Base-by-base conservation (phyloP, 805 yeast genomes). In the Suhomyces prunicola region DNA sequence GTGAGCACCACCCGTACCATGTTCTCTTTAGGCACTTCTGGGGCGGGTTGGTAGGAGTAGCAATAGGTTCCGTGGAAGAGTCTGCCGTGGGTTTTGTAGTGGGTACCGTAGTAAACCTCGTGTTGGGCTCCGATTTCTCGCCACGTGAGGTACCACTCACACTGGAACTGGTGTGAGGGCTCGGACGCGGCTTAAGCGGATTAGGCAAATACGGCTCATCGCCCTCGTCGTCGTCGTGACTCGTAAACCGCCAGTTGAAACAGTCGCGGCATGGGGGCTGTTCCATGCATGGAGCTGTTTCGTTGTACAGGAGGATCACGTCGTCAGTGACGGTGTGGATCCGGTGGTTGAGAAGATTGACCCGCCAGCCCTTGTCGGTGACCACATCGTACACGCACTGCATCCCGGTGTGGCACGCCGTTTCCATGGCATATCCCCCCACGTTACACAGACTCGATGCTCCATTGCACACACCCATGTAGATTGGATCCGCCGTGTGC, bases 361-460 rank as follows among this genome's bases (percentile, higher is more conserved):
- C 92, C 63, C 84, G 86, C 97, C 97, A 93, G 2, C 97, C 97
- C 57, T 80, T 73, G 60, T 94, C 98, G 3, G 80, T 79, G 10
- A 92, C 97, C 9, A 87, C 92, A 63, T 94, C 98, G 70, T 93
- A 94, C 27, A 86, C 79, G 68, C 98, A 94, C 50, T 83, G 83
- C 66, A 80, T 80, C 0, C 98, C 99, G 0, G 96, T 81, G 67
- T 94, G 99, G 66, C 99, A 94, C 46, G 86, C 86, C 0, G 97
- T 86, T 64, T 94, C 99, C 97, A 94, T 86, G 9, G 98, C 99
- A 68, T 90, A 94, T 0, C 99, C 99, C 1, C 89, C 97, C 7
- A 90, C 78, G 54, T 93, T 85, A 69, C 99, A 94, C 1, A 92
- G 71, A 0, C 96, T 86, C 4, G 93, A 84, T 0, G 94, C 96